Evolutionary conservation across 2,329 filamentous ascomycete genomes (phyloP).

Genomic region (Blastomyces parvus): DNA sequence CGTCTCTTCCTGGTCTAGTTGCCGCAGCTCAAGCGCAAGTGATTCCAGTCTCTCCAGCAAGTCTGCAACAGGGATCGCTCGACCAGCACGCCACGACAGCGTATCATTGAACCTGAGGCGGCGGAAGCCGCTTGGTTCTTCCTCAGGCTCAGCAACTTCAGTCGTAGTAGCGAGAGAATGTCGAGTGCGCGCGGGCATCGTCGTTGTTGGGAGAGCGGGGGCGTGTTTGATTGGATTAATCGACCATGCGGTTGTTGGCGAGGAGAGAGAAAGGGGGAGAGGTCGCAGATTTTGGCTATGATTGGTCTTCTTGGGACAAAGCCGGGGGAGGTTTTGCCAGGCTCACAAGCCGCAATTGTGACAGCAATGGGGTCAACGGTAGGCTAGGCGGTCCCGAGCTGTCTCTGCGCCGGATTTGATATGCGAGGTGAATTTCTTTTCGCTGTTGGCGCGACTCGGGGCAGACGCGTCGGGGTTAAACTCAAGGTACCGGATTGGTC

Average conservation of each 20-base stretch:
- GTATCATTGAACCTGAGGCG: conserved; percentile 70
- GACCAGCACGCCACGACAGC: conserved; percentile 84
- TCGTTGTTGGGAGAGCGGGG: conserved; percentile 16
- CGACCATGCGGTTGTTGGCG: conserved; percentile 2
- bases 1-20: conserved; percentile 77
- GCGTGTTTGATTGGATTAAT: conserved; percentile 16
- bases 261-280: background rate
- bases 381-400: background rate
- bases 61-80: conserved; percentile 73
- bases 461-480: conserved; percentile 5
- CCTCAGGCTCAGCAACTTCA: conserved; percentile 22
- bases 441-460: background rate
- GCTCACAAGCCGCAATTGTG: background rate
- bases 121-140: conserved; percentile 26
- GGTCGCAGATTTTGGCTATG: background rate
- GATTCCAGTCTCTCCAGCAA: conserved; percentile 71
- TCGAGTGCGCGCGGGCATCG: conserved; percentile 38
- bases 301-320: background rate
- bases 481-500: background rate
- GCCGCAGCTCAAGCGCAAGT: conserved; percentile 71
- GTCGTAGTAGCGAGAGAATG: conserved; percentile 27
- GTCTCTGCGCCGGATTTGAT: background rate
- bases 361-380: background rate
- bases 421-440: background rate
- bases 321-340: background rate